phyloP scores from a whole-genome alignment of 306 rosid genomes.

The Spatholobus suberectus region DNA sequence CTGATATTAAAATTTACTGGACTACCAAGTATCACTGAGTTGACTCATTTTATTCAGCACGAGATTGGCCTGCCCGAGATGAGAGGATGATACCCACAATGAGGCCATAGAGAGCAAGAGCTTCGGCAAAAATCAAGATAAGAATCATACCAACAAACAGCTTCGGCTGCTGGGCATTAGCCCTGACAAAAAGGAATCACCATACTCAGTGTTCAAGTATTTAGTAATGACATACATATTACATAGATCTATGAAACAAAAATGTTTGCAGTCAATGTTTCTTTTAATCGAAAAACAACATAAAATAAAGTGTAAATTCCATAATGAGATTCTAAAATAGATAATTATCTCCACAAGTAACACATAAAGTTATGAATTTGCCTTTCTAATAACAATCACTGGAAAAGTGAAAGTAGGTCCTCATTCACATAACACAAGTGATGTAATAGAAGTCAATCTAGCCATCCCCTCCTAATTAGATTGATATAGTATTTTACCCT shows the following conservation, averaged over 20 bases:
- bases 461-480: neutral
- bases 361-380: neutral
- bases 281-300: neutral
- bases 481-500: neutral
- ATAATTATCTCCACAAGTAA: neutral
- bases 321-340: neutral
- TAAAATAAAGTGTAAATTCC: neutral
- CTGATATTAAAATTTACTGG: slow-evolving; percentile 5
- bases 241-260: neutral
- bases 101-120: slow-evolving; percentile 84
- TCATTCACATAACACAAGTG: neutral
- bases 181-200: slow-evolving; percentile 54
- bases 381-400: neutral
- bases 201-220: slow-evolving; percentile 21
- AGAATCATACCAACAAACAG: slow-evolving; percentile 88
- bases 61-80: slow-evolving; percentile 82
- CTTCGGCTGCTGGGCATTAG: slow-evolving; percentile 91
- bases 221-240: neutral
- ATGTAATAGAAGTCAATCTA: neutral
- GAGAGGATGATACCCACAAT: slow-evolving; percentile 90
- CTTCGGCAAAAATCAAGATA: slow-evolving; percentile 78
- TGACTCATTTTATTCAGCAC: slow-evolving; percentile 57
- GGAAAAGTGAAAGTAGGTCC: neutral
- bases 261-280: neutral
- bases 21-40: slow-evolving; percentile 21